A percentile compares a stretch with the other conserved stretches of the same genome.
phyloP scores from a whole-genome alignment of 805 yeast genomes.

The Nematodospora valgi region DNA sequence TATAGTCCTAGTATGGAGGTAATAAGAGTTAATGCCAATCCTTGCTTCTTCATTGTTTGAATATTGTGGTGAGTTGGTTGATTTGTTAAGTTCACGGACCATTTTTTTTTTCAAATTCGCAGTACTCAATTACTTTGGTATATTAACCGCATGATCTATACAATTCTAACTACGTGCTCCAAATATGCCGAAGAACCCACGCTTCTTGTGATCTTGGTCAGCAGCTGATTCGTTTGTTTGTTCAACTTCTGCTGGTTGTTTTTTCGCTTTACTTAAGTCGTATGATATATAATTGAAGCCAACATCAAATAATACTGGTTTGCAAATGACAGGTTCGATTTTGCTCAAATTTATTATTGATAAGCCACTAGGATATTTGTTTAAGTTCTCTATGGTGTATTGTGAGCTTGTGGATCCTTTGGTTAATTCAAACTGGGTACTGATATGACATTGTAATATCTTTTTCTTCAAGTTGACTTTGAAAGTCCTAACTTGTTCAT shows the following conservation, averaged over 20 bases:
- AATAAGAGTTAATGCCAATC: conserved; percentile 24
- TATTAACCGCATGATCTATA: no score
- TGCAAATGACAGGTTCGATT: conserved; percentile 63
- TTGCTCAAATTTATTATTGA: conserved; percentile 20
- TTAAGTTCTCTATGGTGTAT: conserved; percentile 45
- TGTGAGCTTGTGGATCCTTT: conserved; percentile 3
- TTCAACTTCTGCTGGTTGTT: not conserved
- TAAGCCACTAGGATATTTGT: conserved; percentile 33
- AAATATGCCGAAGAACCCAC: conserved; percentile 73
- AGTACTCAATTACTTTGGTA: no score
- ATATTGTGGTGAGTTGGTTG: not conserved
- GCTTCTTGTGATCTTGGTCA: conserved; percentile 23
- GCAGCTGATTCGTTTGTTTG: conserved; percentile 1
- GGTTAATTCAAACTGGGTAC: conserved; percentile 43
- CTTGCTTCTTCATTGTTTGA: conserved; percentile 8
- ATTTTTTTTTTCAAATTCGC: no score
- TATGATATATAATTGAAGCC: conserved; percentile 80
- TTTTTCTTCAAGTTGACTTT: conserved; percentile 14
- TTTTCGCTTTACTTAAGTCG: conserved; percentile 22
- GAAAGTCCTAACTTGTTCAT: conserved; percentile 27
- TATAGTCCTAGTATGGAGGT: conserved; percentile 64
- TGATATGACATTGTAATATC: conserved; percentile 33
- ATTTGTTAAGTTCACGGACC: no score
- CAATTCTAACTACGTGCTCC: no score
- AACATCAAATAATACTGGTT: conserved; percentile 89